Evolutionary conservation across 2,329 filamentous ascomycete genomes (phyloP).

Genomic region (Zymoseptoria pseudotritici): DNA sequence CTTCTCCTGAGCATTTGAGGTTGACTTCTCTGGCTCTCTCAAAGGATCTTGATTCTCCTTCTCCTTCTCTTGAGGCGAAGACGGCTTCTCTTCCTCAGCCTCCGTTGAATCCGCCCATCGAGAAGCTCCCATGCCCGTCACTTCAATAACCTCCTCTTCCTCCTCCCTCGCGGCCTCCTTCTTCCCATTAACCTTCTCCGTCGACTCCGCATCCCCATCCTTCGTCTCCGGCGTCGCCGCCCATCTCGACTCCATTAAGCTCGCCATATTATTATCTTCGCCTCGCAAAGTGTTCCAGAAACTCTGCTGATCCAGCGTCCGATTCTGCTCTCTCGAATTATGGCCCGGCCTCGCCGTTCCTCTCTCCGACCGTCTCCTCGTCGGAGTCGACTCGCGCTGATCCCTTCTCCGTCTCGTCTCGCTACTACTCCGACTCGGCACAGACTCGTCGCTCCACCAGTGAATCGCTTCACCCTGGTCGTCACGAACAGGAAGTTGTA

Average conservation of each 20-base stretch:
- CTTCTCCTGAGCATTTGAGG: neutral
- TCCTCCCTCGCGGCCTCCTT: constrained; percentile 1
- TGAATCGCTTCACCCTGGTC: constrained; percentile 43
- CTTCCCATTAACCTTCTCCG: constrained; percentile 1
- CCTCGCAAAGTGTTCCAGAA: constrained; percentile 40
- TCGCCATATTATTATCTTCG: constrained; percentile 28
- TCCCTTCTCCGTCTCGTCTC: constrained; percentile 17
- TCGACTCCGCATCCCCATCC: constrained; percentile 2
- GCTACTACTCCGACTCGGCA: constrained; percentile 51
- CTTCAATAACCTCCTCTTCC: constrained; percentile 4
- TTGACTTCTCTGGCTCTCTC: neutral
- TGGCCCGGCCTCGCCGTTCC: constrained; percentile 26
- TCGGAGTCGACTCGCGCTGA: constrained; percentile 7
- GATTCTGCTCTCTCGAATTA: constrained; percentile 37
- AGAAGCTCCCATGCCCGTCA: constrained; percentile 22
- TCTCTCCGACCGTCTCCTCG: constrained; percentile 4
- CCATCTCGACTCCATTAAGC: constrained; percentile 25
- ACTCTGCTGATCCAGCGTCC: constrained; percentile 44
- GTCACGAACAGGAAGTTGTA: constrained; percentile 22
- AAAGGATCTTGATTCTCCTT: neutral
- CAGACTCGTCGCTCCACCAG: constrained; percentile 75
- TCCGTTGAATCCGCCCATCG: constrained; percentile 23
- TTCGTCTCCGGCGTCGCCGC: constrained; percentile 20
- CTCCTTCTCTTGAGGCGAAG: neutral
- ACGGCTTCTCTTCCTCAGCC: constrained; percentile 8